Evolutionary conservation across 257 asterid genomes (phyloP), one percentile per base, ranked within the genome.

Genomic region (Rauvolfia tetraphylla): DNA sequence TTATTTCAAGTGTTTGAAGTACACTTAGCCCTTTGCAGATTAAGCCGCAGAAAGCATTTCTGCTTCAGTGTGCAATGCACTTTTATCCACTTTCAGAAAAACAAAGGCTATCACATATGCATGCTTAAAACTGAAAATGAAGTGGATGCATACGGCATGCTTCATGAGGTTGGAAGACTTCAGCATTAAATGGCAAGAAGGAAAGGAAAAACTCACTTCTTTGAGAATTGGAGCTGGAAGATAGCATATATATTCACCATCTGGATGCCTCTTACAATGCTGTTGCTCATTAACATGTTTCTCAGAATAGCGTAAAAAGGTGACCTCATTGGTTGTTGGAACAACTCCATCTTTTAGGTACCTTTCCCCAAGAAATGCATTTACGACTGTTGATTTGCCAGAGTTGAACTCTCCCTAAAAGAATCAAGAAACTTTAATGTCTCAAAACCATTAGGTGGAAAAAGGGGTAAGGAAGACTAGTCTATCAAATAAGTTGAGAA

Each of bases 401-500:
- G 99, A 95, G 88, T 93, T 95, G 87, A 95, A 93, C 85, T 93
- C 99, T 78, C 99, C 99, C 99, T 95, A 86, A 76, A 54, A 75
- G 80, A 48, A 76, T 72, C 79, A 84, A 76, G 74, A 67, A 75
- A 87, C 71, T 56, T 38, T 13, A 53, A 54, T 53, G 68, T 14
- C 0, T 67, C n/a, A 68, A 79, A 74, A 23, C 20, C 34, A 46
- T 46, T 38, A 14, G n/a, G 29, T 39, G 31, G 51, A 4, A 56
- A 53, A 4, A 44, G 17, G 7, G 42, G 29, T 17, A 25, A 39
- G 25, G 23, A 51, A n/a, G 27, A 48, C 7, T 33, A 56, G 31
- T 22, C 48, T 53, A 34, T 33, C 59, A 44, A 53, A 29, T 71
- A 46, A 48, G 14, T 31, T 29, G 44, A 48, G 58, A 71, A 71